Evolutionary conservation across 331 rosid genomes (phyloP).

Genomic region (Spiraea crenata): DNA sequence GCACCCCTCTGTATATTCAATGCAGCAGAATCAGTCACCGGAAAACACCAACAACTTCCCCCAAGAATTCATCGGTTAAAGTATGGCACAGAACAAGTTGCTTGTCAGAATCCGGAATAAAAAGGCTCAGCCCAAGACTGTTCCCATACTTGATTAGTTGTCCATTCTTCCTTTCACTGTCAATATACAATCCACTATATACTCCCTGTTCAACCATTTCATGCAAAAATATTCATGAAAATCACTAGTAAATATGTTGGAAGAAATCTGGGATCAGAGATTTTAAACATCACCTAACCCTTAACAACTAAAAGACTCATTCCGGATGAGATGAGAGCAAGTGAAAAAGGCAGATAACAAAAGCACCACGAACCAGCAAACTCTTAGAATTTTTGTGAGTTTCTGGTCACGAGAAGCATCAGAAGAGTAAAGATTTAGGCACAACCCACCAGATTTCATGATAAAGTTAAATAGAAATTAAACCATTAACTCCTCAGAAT

Average conservation of each 20-base stretch:
- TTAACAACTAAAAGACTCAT: neutral
- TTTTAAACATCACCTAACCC: neutral
- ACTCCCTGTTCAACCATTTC: neutral
- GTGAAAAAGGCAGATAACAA: neutral
- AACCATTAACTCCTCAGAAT: constrained; percentile 63
- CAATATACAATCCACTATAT: neutral
- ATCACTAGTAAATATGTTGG: too few relatives aligned
- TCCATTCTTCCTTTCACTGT: neutral
- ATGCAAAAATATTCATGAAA: too few relatives aligned
- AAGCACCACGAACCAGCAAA: constrained; percentile 21
- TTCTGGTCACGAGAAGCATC: constrained; percentile 40
- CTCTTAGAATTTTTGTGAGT: constrained; percentile 34
- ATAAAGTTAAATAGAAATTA: constrained; percentile 48
- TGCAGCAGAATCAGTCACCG: neutral
- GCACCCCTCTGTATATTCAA: too few relatives aligned
- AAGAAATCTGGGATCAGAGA: neutral
- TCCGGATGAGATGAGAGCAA: neutral
- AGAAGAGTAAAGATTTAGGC: constrained; percentile 26
- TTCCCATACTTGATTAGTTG: neutral
- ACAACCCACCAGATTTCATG: constrained; percentile 30
- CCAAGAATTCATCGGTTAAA: neutral
- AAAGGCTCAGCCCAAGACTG: too few relatives aligned
- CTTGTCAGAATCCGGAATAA: neutral
- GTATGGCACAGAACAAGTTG: neutral
- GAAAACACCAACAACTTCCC: neutral